A percentile compares a stretch with the other conserved stretches of the same genome.
phyloP scores from a whole-genome alignment of 2,329 filamentous ascomycete species.

The Stachybotrys elegans region DNA sequence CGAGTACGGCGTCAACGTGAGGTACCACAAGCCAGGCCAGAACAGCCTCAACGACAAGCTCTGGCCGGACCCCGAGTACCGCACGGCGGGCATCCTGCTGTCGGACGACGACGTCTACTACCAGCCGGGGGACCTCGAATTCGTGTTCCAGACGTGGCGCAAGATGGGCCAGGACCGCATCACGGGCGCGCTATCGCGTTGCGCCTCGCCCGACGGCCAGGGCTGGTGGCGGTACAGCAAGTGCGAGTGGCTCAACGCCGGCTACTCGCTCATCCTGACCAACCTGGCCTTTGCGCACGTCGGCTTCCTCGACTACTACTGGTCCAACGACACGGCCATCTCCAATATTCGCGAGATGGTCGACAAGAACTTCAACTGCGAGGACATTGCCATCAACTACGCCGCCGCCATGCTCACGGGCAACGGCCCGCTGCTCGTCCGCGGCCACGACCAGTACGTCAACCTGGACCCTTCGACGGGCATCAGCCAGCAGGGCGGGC shows the following conservation, averaged over 20 bases:
- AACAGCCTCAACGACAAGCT: constrained; percentile 34
- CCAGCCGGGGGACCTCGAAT: constrained; percentile 17
- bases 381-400: constrained; percentile 35
- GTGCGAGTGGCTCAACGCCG: constrained; percentile 19
- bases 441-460: constrained; percentile 23
- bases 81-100: constrained; percentile 17
- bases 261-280: constrained; percentile 31
- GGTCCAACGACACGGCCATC: constrained; percentile 22
- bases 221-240: constrained; percentile 25
- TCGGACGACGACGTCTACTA: constrained; percentile 22
- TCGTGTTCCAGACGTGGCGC: constrained; percentile 22
- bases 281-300: constrained; percentile 32
- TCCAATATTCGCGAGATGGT: constrained; percentile 28
- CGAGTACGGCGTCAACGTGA: constrained; percentile 23
- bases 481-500: constrained; percentile 25
- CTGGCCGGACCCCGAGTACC: constrained; percentile 23
- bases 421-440: constrained; percentile 28
- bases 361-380: constrained; percentile 33
- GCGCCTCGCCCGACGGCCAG: constrained; percentile 17
- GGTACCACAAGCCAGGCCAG: constrained; percentile 24
- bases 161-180: constrained; percentile 29
- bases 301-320: constrained; percentile 32
- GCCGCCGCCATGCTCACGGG: constrained; percentile 27
- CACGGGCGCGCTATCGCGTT: constrained; percentile 30
- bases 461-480: constrained; percentile 24